Evolutionary conservation across 192 early-diverging fungal genomes (phyloP).

Genomic region (Entomortierella parvispora): DNA sequence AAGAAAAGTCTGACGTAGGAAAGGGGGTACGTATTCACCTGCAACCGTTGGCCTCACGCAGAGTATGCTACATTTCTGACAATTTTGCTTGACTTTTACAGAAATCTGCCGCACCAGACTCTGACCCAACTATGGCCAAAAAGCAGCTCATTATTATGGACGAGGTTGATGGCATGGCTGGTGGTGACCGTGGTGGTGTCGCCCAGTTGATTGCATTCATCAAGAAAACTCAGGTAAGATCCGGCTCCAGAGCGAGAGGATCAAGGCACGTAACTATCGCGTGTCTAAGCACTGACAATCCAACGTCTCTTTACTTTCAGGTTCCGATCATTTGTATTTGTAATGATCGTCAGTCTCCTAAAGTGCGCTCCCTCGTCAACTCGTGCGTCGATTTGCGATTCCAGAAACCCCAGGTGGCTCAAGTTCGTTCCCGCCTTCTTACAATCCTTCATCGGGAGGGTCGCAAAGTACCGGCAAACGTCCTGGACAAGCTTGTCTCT

Average conservation of each 20-base stretch:
- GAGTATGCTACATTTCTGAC: too few species aligned
- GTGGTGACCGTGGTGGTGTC: slow-evolving; percentile 93
- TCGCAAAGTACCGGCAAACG: slow-evolving; percentile 78
- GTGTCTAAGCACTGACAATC: too few species aligned
- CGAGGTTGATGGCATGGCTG: slow-evolving; percentile 99
- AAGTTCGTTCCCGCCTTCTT: slow-evolving; percentile 79
- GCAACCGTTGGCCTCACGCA: too few species aligned
- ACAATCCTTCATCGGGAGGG: slow-evolving; percentile 79
- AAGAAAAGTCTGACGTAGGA: slow-evolving; percentile 6
- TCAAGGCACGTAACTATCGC: too few species aligned
- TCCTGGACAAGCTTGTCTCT: slow-evolving; percentile 81
- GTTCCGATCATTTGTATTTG: slow-evolving; percentile 99
- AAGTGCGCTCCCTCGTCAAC: slow-evolving; percentile 85
- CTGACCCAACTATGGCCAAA: slow-evolving; percentile 40
- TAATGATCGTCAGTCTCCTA: slow-evolving; percentile 90
- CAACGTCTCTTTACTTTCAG: too few species aligned
- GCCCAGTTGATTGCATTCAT: slow-evolving; percentile 90
- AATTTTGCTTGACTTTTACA: background rate
- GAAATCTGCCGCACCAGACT: background rate
- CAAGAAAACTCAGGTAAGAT: slow-evolving; percentile 80
- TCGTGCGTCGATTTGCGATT: slow-evolving; percentile 88
- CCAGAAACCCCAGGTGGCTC: slow-evolving; percentile 73
- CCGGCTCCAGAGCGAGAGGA: too few species aligned
- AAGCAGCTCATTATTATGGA: slow-evolving; percentile 95
- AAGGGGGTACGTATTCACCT: slow-evolving; percentile 23